A percentile compares a stretch with the other conserved stretches of the same genome.
phyloP scores from a whole-genome alignment of 179 eudicot genomes.

The Spergularia azorica region DNA sequence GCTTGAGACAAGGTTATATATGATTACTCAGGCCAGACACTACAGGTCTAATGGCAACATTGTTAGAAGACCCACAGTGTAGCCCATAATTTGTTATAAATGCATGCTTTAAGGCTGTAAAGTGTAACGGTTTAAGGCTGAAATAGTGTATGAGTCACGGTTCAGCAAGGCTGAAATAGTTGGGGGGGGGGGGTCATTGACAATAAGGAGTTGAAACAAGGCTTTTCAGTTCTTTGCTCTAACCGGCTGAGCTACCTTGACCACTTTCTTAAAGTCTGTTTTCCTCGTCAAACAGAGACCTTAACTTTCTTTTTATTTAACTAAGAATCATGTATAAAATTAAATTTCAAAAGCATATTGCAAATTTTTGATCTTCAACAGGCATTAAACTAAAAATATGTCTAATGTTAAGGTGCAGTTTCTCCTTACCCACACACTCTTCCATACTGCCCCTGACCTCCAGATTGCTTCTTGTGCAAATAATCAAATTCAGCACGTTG shows the following conservation, averaged over 20 bases:
- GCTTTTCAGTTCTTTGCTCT: background rate
- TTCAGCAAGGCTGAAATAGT: too few species aligned
- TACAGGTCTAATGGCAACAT: too few species aligned
- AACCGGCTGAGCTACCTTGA: background rate
- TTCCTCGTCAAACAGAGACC: background rate
- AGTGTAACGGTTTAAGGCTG: too few species aligned
- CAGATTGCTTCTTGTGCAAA: slow-evolving; percentile 94
- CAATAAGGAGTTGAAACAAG: background rate
- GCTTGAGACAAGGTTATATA: too few species aligned
- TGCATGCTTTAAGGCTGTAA: too few species aligned
- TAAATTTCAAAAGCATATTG: background rate
- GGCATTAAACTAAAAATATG: background rate
- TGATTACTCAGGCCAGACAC: too few species aligned
- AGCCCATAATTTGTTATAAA: too few species aligned
- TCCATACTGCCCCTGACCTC: slow-evolving; percentile 98
- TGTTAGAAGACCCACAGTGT: too few species aligned
- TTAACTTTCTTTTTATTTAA: too few species aligned
- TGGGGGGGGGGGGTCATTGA: too few species aligned
- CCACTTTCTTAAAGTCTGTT: background rate
- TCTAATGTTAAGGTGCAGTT: background rate
- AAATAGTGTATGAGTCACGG: too few species aligned
- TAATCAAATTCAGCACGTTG: slow-evolving; percentile 94
- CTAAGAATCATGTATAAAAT: too few species aligned
- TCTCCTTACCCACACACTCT: slow-evolving; percentile 82
- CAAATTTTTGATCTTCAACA: background rate